Evolutionary conservation across 2,329 filamentous ascomycete species (phyloP), one percentile per base, ranked within the genome.

Genomic region (Hymenoscyphus scutula): DNA sequence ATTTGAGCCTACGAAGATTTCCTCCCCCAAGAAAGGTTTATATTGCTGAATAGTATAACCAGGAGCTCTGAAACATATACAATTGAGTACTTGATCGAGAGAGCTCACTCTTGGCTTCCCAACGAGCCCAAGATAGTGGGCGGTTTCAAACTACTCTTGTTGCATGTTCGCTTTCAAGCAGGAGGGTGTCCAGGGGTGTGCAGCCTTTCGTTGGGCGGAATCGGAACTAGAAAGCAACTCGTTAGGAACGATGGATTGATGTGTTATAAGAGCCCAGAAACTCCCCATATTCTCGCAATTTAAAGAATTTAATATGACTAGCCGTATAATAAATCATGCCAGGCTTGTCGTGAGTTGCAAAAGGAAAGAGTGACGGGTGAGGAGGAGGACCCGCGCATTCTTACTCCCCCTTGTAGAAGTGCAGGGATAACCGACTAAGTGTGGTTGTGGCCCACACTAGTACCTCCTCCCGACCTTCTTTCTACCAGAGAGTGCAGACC

Each of bases 61-160:
- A 65, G 60, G 64, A 53, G 17, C 30, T 4, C 62, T 58, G 67
- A 65, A 68, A 71, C 68, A 34, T 48, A 59, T 48, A 55, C 68
- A 64, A 60, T 77, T 73, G 62, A 67, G 73, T 72, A 73, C 74
- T 77, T 72, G 58, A 68, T 72, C 53, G 77, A 78, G 75, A 77
- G 78, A 75, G 66, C 76, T 65, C 62, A 53, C 58, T 61, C 56
- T 51, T 75, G 75, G 77, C 86, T 85, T 77, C 78, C 79, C 71
- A 87, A 87, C 71, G 82, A 90, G 87, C 84, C 84, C 81, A 87
- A 86, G 80, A 82, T 89, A 76, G 79, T 77, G 73, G 76, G 75
- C 74, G 69, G 77, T 77, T 75, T 70, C 68, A 48, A 48, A 65
- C 64, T 64, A 69, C 58, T 59, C 55, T 65, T 61, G 48, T 66